A percentile compares a stretch with the other conserved stretches of the same genome.
These are phyloP conservation scores for Phycomyces nitens DNA, from an alignment of 192 early-diverging fungal species.

Conservation along the genomic window DNA sequence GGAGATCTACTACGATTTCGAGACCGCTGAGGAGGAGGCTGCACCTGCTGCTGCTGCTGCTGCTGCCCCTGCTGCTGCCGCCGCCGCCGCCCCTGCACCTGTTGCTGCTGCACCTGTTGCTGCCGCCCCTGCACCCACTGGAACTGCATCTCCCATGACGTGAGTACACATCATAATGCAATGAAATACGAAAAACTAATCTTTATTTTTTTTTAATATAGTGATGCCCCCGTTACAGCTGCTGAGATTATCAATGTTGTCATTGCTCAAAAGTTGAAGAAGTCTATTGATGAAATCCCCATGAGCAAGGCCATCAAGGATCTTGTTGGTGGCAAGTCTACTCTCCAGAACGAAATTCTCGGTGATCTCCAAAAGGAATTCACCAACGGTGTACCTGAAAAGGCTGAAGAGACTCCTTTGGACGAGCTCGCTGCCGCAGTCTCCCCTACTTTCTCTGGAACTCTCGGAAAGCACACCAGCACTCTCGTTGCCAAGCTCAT, in stretches of 20 bases:
- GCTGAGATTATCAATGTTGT: conserved; percentile 78
- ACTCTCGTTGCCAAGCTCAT: conserved; percentile 79
- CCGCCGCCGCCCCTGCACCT: conserved; percentile 46
- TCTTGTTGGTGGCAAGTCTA: conserved; percentile 93
- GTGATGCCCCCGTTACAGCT: conserved; percentile 79
- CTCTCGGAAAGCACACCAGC: conserved; percentile 80
- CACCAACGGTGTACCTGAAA: conserved; percentile 77
- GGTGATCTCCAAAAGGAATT: conserved; percentile 95
- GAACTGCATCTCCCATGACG: conserved; percentile 56
- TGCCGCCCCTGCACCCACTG: conserved; percentile 39
- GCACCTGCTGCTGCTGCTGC: conserved; percentile 41
- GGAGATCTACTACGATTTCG: conserved; percentile 93
- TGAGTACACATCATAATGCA: conserved; percentile 6
- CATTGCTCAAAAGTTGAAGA: conserved; percentile 91
- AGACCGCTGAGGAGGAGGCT: conserved; percentile 61
- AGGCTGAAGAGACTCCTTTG: conserved; percentile 87
- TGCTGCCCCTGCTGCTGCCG: conserved; percentile 42
- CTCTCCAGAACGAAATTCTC: conserved; percentile 94
- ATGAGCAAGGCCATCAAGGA: conserved; percentile 85
- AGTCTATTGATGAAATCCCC: conserved; percentile 68
- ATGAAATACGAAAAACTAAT: background rate
- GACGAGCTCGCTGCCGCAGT: conserved; percentile 73
- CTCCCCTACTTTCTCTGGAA: conserved; percentile 55
- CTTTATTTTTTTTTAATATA: conserved; percentile 19
- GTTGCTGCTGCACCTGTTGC: conserved; percentile 52